phyloP scores from a whole-genome alignment of 495 filamentous ascomycete species.

The Aspergillus incahuasiensis region DNA sequence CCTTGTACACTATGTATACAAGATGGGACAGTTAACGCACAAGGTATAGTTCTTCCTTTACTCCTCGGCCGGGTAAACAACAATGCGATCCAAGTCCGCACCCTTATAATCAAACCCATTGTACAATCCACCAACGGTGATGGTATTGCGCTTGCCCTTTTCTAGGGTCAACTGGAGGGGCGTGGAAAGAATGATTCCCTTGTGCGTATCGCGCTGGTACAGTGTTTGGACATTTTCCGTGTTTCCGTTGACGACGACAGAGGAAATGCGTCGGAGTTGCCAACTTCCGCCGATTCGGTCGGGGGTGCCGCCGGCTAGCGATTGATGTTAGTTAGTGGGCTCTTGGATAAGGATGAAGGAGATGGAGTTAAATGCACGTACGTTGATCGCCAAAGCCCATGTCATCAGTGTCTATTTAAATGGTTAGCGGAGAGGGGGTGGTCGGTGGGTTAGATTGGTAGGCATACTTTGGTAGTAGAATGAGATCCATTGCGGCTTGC shows the following conservation, averaged over 20 bases:
- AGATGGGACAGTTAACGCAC: too few species aligned
- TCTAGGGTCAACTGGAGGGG: slow-evolving; percentile 22
- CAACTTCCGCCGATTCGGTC: slow-evolving; percentile 24
- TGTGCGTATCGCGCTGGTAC: slow-evolving; percentile 26
- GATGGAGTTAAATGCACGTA: slow-evolving; percentile 5
- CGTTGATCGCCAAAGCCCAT: slow-evolving; percentile 28
- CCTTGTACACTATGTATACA: too few species aligned
- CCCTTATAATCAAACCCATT: slow-evolving; percentile 24
- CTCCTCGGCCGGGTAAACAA: slow-evolving; percentile 22
- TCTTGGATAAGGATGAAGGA: neutral
- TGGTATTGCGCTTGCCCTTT: slow-evolving; percentile 22
- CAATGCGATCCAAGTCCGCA: slow-evolving; percentile 25
- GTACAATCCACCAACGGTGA: slow-evolving; percentile 21
- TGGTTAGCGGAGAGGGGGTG: neutral
- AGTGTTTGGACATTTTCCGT: slow-evolving; percentile 18
- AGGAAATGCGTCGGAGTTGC: slow-evolving; percentile 27
- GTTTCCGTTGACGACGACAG: slow-evolving; percentile 23
- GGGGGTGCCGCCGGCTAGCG: slow-evolving; percentile 21
- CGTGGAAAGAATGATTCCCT: slow-evolving; percentile 25
- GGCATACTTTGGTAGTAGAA: slow-evolving; percentile 43
- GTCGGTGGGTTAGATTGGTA: neutral
- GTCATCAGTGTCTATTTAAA: slow-evolving; percentile 25
- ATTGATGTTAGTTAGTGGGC: neutral
- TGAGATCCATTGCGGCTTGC: slow-evolving; percentile 51
- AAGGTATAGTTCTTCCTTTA: too few species aligned